Base-by-base conservation (phyloP, 208 protist genomes). In the Balamuthia mandrillaris region DNA sequence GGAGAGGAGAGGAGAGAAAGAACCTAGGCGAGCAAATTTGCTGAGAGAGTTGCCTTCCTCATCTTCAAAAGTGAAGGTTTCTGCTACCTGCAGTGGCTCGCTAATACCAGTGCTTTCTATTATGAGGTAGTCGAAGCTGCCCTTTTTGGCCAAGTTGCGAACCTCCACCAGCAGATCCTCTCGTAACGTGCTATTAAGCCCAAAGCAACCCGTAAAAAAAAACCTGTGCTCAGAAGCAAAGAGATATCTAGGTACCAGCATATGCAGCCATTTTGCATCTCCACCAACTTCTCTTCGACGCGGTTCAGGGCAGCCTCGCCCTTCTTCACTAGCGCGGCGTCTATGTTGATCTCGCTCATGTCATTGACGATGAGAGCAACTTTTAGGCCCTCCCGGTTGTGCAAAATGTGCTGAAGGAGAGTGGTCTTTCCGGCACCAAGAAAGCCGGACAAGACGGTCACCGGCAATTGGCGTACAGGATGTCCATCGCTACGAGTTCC, bases 291-390 rank as follows among this genome's bases (percentile, higher is more conserved):
- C 31, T 95, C 91, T 49, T 91, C 75, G 9, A 29, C 42, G 3
- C 88, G 70, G 56, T 90, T 90, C 3, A 87, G 37, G 6, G 75
- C 58, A 29, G 54, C 29, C 61, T 85, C 72, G 31, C 66, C 82
- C 47, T 90, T 91, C 18, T 87, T 39, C 18, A 95, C 41, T 31
- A 94, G 51, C 44, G 39, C 68, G 12, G 88, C 75, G 74, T 95
- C 90, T 44, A 95, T 91, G 86, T 95, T 95, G 21, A 95, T 61
- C 82, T 87, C 86, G 33, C 88, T 87, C 94, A 96, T 96, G 86
- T 96, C 94, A 86, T 96, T 96, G 16, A 96, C 94, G 47, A 96
- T 88, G 0, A 94, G 77, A 16, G 90, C 91, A 1, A 91, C 31
- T 68, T 84, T 87, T 21, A 91, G 45, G 4, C 87, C 87, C 14